Conservation (phyloP, 805 yeast genomes). For the Yamadazyma scolyti region DNA sequence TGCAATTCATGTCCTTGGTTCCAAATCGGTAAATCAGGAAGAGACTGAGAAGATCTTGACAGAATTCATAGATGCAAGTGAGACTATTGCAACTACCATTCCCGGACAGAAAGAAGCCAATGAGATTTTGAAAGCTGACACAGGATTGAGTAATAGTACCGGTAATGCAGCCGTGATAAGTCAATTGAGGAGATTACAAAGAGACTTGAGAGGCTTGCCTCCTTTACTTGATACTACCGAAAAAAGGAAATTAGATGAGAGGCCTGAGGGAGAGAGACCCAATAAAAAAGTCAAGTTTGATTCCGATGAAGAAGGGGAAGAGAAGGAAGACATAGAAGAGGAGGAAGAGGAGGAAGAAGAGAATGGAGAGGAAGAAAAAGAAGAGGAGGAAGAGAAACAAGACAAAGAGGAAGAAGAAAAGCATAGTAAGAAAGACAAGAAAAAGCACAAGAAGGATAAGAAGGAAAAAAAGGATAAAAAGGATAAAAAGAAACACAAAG, state of each 20-base stretch:
- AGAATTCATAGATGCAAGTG: constrained; percentile 39
- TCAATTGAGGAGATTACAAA: constrained; percentile 69
- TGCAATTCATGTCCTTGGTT: constrained; percentile 27
- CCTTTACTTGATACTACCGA: constrained; percentile 39
- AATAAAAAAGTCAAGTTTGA: constrained; percentile 24
- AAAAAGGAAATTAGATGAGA: constrained; percentile 24
- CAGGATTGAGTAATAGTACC: constrained; percentile 29
- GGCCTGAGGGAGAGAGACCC: constrained; percentile 15
- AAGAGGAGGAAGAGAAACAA: constrained; percentile 17
- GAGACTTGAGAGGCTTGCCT: constrained; percentile 79
- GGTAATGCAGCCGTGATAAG: constrained; percentile 42
- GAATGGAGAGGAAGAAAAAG: constrained; percentile 17
- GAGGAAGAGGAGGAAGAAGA: constrained; percentile 22
- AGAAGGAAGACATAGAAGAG: constrained; percentile 17
- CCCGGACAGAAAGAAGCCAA: constrained; percentile 16
- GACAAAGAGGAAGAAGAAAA: constrained; percentile 17
- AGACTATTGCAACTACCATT: constrained; percentile 26
- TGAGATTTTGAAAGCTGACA: constrained; percentile 20
- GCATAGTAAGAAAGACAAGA: constrained; percentile 19
- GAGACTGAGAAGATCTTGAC: constrained; percentile 46
- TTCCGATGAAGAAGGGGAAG: constrained; percentile 14
- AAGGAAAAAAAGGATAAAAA: constrained; percentile 16
- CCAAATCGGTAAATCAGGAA: constrained; percentile 27
- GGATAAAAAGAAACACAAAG: constrained; percentile 13
- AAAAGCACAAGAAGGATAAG: constrained; percentile 22